These are phyloP conservation scores for Boletus subparvulus DNA, from an alignment of 768 basidiomycete species.

Conservation along the genomic window DNA sequence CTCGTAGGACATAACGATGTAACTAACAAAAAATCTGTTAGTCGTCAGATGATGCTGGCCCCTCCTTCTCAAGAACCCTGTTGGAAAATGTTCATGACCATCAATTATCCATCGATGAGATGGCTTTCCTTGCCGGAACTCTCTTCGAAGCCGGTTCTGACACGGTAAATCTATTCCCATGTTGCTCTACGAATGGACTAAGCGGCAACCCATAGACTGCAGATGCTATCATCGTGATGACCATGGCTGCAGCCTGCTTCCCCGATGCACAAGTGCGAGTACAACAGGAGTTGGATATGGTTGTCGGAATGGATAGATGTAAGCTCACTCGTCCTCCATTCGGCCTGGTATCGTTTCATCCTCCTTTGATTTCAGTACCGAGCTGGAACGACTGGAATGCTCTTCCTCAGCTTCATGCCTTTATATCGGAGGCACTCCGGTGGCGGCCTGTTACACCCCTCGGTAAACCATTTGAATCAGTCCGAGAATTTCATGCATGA, in stretches of 20 bases:
- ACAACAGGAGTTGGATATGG: conserved; percentile 51
- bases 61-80: conserved; percentile 52
- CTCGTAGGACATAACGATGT: not conserved
- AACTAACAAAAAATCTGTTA: not conserved
- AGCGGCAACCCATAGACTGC: not conserved
- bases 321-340: not conserved
- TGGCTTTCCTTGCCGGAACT: conserved; percentile 56
- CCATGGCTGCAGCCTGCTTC: conserved; percentile 55
- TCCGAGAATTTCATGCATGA: not conserved
- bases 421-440: conserved; percentile 36
- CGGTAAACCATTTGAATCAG: conserved; percentile 13
- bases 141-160: conserved; percentile 64
- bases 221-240: conserved; percentile 35
- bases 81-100: conserved; percentile 49
- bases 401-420: conserved; percentile 39
- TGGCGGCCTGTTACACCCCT: conserved; percentile 37
- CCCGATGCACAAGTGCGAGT: conserved; percentile 50
- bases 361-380: conserved; percentile 29
- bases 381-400: conserved; percentile 33
- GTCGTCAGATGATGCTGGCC: conserved; percentile 8
- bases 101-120: conserved; percentile 50
- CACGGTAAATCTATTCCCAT: conserved; percentile 34
- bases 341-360: not conserved
- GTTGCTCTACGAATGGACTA: not conserved
- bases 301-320: conserved; percentile 44